Base-by-base conservation (phyloP, 768 basidiomycete species). In the Gyrodon lividus region DNA sequence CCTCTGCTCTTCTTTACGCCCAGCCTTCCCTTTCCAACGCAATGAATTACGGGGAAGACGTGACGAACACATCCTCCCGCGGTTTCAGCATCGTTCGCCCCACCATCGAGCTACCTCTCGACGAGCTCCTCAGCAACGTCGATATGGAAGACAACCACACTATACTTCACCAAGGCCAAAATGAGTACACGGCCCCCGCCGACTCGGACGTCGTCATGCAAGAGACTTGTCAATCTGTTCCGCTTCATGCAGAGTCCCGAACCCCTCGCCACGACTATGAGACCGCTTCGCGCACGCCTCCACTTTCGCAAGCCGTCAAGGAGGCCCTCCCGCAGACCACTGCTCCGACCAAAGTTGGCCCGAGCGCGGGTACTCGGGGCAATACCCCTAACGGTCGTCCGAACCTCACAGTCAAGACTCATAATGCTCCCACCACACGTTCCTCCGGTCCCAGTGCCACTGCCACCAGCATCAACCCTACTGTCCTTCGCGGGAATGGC, bases 81-180 rank as follows among this genome's bases (percentile, higher is more conserved):
- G 71, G 76, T 30, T 79, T 89, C 61, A 78, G 77, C 67, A 82
- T 92, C 55, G 48, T 70, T 19, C 82, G 89, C 10, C 91, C 89
- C 0, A 92, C 91, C 38, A 91, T 92, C 62, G 89, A 92, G 64
- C 81, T 92, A 23, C 85, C 87, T 5, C 79, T 92, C n/a, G 89
- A 93, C 58, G 89, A 93, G 55, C 76, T 92, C 52, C 78, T 92
- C 53, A 63, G 59, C 50, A 69, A 23, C 43, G 57, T 67, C 3
- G 67, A 70, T 34, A 20, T 45, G 9, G 67, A 69, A 20, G 67
- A 64, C 17, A 41, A 24, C 31, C 2, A 35, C 2, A 34, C 53
- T 23, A 34, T 24, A 7, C 40, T 22, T 38, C 16, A 56, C 41
- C 42, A 52, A 5, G n/a, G 5, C 1, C 60, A 57, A 22, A 48